phyloP scores from a whole-genome alignment of 805 yeast genomes.

The Teunomyces aglyptinius region DNA sequence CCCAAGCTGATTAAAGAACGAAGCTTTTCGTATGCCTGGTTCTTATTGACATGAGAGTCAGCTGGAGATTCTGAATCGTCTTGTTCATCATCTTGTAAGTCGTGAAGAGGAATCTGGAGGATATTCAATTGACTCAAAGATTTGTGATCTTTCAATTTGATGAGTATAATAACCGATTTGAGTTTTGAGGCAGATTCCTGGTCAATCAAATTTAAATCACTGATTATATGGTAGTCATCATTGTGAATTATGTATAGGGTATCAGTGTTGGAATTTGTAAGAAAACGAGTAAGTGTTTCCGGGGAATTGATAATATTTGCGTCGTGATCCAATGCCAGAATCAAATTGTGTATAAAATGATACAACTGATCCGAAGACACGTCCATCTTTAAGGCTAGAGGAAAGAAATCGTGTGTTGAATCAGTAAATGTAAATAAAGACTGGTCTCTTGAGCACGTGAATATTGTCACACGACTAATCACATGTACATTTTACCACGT shows the following conservation, averaged over 20 bases:
- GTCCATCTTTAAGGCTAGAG: background rate
- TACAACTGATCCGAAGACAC: conserved; percentile 9
- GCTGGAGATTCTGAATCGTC: conserved; percentile 1
- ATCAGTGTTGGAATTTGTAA: conserved; percentile 19
- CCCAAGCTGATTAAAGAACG: conserved; percentile 61
- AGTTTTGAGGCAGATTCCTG: conserved; percentile 1
- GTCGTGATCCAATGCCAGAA: conserved; percentile 6
- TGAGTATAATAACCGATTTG: conserved; percentile 33
- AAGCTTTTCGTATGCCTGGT: conserved; percentile 49
- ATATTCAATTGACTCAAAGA: conserved; percentile 31
- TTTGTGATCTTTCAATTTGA: conserved; percentile 42
- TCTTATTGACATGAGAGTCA: conserved; percentile 4
- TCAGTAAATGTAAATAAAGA: background rate
- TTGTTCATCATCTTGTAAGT: conserved; percentile 4
- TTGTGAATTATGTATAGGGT: conserved; percentile 18
- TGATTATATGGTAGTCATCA: conserved; percentile 10
- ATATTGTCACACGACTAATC: background rate
- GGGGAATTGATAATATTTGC: conserved; percentile 4
- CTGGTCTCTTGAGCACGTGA: background rate
- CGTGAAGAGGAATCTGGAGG: conserved; percentile 29
- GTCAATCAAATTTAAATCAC: conserved; percentile 8
- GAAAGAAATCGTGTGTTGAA: background rate
- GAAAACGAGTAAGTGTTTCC: conserved; percentile 14
- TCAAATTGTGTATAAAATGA: conserved; percentile 9
- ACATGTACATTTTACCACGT: background rate